Percentiles rank a stretch among this genome's conserved stretches.
Evolutionary conservation across 345 rosid genomes (phyloP).

Genomic region (Firmiana major): DNA sequence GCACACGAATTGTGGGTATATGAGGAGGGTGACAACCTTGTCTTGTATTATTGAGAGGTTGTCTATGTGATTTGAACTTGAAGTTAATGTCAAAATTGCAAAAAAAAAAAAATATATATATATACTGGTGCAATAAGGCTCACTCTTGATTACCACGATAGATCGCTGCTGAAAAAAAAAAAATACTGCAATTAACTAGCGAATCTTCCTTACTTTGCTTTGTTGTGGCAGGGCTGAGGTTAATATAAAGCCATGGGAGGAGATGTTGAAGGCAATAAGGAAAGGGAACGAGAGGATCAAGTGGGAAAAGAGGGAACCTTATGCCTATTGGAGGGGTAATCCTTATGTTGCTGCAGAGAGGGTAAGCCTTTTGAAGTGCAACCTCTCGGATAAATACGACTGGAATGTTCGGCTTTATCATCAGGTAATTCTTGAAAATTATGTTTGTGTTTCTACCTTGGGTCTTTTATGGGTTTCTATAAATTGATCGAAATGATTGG

Average conservation of each 20-base stretch:
- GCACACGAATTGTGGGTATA: no score
- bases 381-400: not conserved
- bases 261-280: constrained; percentile 20
- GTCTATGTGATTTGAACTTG: no score
- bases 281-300: constrained; percentile 19
- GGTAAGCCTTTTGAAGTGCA: constrained; percentile 28
- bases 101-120: no score
- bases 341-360: constrained; percentile 18
- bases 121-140: no score
- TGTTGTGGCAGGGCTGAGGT: constrained; percentile 30
- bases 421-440: not conserved
- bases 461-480: not conserved
- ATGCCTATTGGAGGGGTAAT: constrained; percentile 37
- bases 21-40: no score
- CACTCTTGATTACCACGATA: not conserved
- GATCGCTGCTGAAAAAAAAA: not conserved
- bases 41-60: no score
- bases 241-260: constrained; percentile 36
- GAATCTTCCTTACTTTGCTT: not conserved
- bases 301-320: constrained; percentile 33
- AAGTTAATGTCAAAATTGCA: no score
- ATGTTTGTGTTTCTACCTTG: not conserved
- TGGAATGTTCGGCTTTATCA: constrained; percentile 19
- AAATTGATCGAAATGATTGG: not conserved
- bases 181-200: not conserved